Base-by-base conservation (phyloP, 106 monocot species). In the Apostasia ramifera region DNA sequence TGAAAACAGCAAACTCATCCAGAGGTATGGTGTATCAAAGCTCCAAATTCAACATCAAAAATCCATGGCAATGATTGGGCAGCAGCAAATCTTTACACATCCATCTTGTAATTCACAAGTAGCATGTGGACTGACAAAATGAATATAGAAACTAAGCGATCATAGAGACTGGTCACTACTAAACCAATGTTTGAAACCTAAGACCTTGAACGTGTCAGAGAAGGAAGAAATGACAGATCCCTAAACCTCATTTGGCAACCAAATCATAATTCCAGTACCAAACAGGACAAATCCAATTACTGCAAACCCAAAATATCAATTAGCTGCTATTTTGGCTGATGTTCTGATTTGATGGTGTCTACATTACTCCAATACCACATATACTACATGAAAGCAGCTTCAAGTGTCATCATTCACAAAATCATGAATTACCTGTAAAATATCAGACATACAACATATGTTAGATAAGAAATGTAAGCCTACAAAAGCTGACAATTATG, bases 391-490 rank as follows among this genome's bases (percentile, higher is more conserved):
- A 41, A 62, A 8, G 12, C 38, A 62, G 62, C 62, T 44, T 45
- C 44, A 62, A 12, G 11, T 62, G 12, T 62, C 62, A 45, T 14
- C 12, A 13, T 62, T 59, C 44, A 49, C 3, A 49, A 26, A 47
- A 47, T 15, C 65, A 47, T 15, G 48, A 65, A 65, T 65, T 65
- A 65, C 65, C 65, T 65, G 65, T 47, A 65, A 6, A 48, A 37
- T 7, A 65, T 65, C 26, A 48, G 15, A 13, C 14, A 48, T 1
- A 49, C 3, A 47, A 37, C 26, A 49, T 26, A 26, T 26, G 26
- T 26, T 26, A 26, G 26, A 26, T 26, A 26, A 26, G 26, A 26
- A 26, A 26, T 26, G 26, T 26, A 26, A 26, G 26, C 26, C 26
- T 26, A 26, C 26, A 26, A 26, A 26, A 26, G 26, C 26, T 26